Evolutionary conservation across 768 basidiomycete species (phyloP), one percentile per base, ranked within the genome.

Genomic region (Tricholoma flavovirens): DNA sequence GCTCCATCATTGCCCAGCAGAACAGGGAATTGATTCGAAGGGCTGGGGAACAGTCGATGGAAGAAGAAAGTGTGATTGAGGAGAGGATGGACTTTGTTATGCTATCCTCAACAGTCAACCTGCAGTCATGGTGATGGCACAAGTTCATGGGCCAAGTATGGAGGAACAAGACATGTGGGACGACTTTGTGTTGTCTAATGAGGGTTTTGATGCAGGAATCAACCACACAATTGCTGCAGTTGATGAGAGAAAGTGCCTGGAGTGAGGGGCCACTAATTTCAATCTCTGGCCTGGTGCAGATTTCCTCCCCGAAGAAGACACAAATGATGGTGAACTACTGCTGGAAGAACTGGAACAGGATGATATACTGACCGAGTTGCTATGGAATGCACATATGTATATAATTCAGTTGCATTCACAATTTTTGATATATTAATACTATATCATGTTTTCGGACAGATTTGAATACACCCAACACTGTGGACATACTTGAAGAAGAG

Each of bases 331-430:
- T 24, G 55, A 55, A 14, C 29, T 12, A 21, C 49, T 49, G 53
- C 50, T 30, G 45, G 57, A 60, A 26, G 56, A 60, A 15, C 49
- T 29, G 1, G 60, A 60, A 19, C 43, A 63, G 14, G 62, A 60
- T 36, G 57, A 58, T 21, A 22, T 62, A 17, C n/a, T 62, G 10
- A 33, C 53, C 5, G 49, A 46, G 33, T 57, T 56, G 15, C 50
- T 59, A 38, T 15, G 38, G 12, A 62, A 59, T 26, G 54, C 61
- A 0, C 54, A 59, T 32, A 49, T 51, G 56, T 14, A n/a, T n/a
- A n/a, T 42, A 1, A 51, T 58, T 51, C 51, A 51, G 30, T 51
- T 51, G 4, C 53, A 54, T n/a, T 40, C 53, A 55, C n/a, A 45
- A 53, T 36, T 57, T 48, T 12, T 24, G 55, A 38, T 12, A 32